Percentiles rank a stretch among this genome's conserved stretches.
These are phyloP conservation scores for Scutellaria galericulata DNA, from an alignment of 257 asterid species.

Conservation along the genomic window DNA sequence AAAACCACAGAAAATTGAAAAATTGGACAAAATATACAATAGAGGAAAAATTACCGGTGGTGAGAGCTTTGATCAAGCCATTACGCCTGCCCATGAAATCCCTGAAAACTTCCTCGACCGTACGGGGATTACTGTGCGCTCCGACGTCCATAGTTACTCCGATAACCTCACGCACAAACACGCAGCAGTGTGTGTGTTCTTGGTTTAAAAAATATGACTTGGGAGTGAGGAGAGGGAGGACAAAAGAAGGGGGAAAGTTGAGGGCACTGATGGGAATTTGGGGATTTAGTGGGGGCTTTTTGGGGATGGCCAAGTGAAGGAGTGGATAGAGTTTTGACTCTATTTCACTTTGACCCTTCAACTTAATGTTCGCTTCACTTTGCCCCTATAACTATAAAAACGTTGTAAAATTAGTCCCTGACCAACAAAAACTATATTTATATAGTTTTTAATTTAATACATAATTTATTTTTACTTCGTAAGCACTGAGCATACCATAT, in stretches of 20 bases:
- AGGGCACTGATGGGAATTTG: slow-evolving; percentile 27
- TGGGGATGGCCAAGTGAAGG: slow-evolving; percentile 2
- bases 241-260: slow-evolving; percentile 37
- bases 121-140: slow-evolving; percentile 43
- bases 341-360: slow-evolving; percentile 19
- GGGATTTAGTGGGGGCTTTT: slow-evolving; percentile 35
- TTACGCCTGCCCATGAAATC: slow-evolving; percentile 59
- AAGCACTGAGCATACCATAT: no score
- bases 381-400: no score
- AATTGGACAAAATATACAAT: background rate
- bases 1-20: slow-evolving; percentile 18
- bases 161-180: slow-evolving; percentile 38
- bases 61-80: slow-evolving; percentile 64
- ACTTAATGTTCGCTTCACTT: background rate
- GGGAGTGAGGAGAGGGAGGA: slow-evolving; percentile 29
- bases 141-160: slow-evolving; percentile 48
- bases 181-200: slow-evolving; percentile 33
- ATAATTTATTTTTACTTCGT: no score
- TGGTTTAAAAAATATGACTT: slow-evolving; percentile 36
- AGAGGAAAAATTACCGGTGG: slow-evolving; percentile 38
- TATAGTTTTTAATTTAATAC: no score
- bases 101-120: slow-evolving; percentile 55
- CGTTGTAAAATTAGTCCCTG: no score
- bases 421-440: no score
- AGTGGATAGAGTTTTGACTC: slow-evolving; percentile 27